Evolutionary conservation across 768 basidiomycete species (phyloP), one percentile per base, ranked within the genome.

Genomic region (Mycena alexandri): DNA sequence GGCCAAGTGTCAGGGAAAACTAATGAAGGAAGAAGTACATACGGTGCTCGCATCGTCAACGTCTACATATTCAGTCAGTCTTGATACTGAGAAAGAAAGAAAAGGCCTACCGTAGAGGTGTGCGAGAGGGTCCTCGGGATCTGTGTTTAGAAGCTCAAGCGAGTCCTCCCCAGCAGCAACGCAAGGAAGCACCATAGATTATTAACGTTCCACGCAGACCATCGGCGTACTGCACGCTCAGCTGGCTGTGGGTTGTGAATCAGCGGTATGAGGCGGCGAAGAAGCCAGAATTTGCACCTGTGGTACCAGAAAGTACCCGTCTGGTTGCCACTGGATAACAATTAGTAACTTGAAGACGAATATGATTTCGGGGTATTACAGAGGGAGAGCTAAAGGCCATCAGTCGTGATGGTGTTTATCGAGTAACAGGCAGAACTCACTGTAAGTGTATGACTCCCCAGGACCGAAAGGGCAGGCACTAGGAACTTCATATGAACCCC

Each of bases 281-380:
- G 25, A 50, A 48, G 21, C n/a, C 21, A 16, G n/a, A 59, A 34
- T 51, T 25, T 8, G 36, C 22, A 61, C 60, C 60, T 52, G 25
- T 63, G 62, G 21, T 65, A 82, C 81, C 81, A 82, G 68, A 74
- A 82, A 10, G 78, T 80, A 51, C 81, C 82, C 10, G 79, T 67
- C 61, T 83, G 82, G 46, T 74, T 67, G 48, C 56, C 63, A 38
- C 56, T 65, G 13, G 16, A 58, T 25, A 24, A 53, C 29, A 42
- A 42, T 42, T 21, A 43, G 34, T 43, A 47, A 57, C 29, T 6
- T 3, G 29, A n/a, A 50, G 61, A 53, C n/a, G 43, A 29, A 54
- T 48, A n/a, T 11, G 17, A 24, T 55, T n/a, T 16, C 14, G 48
- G 25, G 12, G n/a, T 11, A 52, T 51, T 46, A 55, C 61, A 59